Conservation (phyloP, 257 asterid genomes). For the Solanum dulcamara region DNA sequence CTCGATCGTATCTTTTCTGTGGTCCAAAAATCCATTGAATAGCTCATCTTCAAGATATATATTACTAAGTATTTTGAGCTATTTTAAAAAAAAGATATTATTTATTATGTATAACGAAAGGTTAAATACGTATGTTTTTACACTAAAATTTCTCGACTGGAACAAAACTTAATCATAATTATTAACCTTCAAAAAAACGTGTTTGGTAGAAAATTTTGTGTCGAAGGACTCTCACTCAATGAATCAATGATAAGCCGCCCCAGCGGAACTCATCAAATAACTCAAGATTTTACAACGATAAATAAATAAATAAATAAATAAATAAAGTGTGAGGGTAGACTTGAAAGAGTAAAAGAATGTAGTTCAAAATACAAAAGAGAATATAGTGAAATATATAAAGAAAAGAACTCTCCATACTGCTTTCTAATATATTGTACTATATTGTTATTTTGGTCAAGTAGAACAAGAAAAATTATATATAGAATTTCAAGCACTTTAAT, state of each 20-base stretch:
- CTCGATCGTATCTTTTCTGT: neutral
- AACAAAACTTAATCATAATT: neutral
- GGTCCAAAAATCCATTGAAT: neutral
- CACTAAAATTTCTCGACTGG: neutral
- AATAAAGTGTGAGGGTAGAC: neutral
- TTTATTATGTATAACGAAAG: neutral
- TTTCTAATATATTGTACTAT: neutral
- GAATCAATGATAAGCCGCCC: no score
- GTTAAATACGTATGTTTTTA: neutral
- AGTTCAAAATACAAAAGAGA: neutral
- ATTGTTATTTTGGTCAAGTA: neutral
- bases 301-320: neutral
- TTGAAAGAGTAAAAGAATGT: neutral
- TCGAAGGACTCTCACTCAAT: neutral
- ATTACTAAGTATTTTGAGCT: neutral
- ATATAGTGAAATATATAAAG: neutral
- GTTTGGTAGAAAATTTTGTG: neutral
- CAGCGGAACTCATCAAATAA: neutral
- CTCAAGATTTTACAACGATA: neutral
- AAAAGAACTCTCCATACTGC: neutral
- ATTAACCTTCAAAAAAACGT: no score
- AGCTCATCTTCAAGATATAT: neutral
- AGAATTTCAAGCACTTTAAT: neutral
- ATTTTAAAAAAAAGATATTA: neutral
- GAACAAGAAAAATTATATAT: neutral